A percentile compares a stretch with the other conserved stretches of the same genome.
Evolutionary conservation across 768 basidiomycete genomes (phyloP).

Genomic region (Astraeus odoratus): DNA sequence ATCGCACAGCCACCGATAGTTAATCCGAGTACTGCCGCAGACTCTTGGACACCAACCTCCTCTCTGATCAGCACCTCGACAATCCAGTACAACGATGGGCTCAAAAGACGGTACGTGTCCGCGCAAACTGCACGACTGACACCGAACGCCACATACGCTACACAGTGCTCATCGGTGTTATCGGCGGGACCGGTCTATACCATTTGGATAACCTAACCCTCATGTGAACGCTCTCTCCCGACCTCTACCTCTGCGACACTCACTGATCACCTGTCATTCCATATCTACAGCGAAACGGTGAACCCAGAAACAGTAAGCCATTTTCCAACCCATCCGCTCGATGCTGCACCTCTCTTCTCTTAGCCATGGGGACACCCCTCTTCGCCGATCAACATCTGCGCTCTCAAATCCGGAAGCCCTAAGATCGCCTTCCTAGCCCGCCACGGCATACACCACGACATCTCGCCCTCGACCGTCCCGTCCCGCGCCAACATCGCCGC

Average conservation of each 20-base stretch:
- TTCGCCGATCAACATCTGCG: slow-evolving; percentile 85
- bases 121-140: not conserved
- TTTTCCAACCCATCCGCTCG: not conserved
- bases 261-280: not conserved
- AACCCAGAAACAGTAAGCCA: slow-evolving; percentile 72
- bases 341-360: not conserved
- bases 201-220: slow-evolving; percentile 86
- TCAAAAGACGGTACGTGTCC: not conserved
- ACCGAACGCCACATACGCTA: not conserved
- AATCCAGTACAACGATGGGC: no score
- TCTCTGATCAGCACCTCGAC: no score
- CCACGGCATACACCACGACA: slow-evolving; percentile 77
- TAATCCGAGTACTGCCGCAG: no score
- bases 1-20: no score
- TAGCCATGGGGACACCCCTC: slow-evolving; percentile 94
- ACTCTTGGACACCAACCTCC: no score
- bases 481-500: slow-evolving; percentile 92
- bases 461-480: slow-evolving; percentile 77
- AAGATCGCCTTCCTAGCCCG: slow-evolving; percentile 87
- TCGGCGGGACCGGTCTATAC: slow-evolving; percentile 90
- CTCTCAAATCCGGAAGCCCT: slow-evolving; percentile 77
- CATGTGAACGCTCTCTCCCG: slow-evolving; percentile 49
- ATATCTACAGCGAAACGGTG: slow-evolving; percentile 61
- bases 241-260: not conserved
- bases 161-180: slow-evolving; percentile 77